phyloP scores from a whole-genome alignment of 495 filamentous ascomycete species.

The Xylaria acuta region DNA sequence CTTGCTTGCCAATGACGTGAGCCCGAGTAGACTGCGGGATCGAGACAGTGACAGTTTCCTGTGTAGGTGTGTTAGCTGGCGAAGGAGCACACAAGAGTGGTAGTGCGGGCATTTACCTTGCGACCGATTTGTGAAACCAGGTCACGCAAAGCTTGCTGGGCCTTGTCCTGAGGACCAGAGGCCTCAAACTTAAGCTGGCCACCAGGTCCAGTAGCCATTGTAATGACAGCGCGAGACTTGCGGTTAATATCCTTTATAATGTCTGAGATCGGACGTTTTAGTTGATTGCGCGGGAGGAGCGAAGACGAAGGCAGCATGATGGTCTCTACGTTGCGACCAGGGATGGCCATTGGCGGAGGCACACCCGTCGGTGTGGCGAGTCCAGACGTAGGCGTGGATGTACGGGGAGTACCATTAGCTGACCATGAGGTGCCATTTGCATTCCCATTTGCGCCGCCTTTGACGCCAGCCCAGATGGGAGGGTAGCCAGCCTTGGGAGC shows the following conservation, averaged over 20 bases:
- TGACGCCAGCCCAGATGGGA: slow-evolving; percentile 63
- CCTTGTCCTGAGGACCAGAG: slow-evolving; percentile 75
- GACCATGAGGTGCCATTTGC: slow-evolving; percentile 63
- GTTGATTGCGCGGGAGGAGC: slow-evolving; percentile 71
- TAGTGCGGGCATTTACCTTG: slow-evolving; percentile 62
- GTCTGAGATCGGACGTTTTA: slow-evolving; percentile 83
- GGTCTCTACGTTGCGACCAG: slow-evolving; percentile 78
- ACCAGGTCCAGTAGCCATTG: slow-evolving; percentile 69
- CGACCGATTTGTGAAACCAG: slow-evolving; percentile 82
- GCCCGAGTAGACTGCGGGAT: slow-evolving; percentile 83
- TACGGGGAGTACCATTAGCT: slow-evolving; percentile 56
- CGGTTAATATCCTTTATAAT: slow-evolving; percentile 87
- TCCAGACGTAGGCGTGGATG: slow-evolving; percentile 66
- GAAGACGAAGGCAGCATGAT: slow-evolving; percentile 73
- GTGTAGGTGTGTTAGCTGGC: slow-evolving; percentile 28
- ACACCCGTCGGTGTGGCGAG: slow-evolving; percentile 62
- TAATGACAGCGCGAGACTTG: slow-evolving; percentile 82
- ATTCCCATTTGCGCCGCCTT: slow-evolving; percentile 58
- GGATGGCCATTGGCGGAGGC: slow-evolving; percentile 70
- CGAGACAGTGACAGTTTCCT: slow-evolving; percentile 76
- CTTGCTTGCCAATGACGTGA: slow-evolving; percentile 89
- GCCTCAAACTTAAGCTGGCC: slow-evolving; percentile 79
- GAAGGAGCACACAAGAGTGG: neutral
- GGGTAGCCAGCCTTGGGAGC: slow-evolving; percentile 60
- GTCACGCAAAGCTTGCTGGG: slow-evolving; percentile 83